Conservation (phyloP, 371 early-diverging fungal genomes). For the Lichtheimia ramosa region DNA sequence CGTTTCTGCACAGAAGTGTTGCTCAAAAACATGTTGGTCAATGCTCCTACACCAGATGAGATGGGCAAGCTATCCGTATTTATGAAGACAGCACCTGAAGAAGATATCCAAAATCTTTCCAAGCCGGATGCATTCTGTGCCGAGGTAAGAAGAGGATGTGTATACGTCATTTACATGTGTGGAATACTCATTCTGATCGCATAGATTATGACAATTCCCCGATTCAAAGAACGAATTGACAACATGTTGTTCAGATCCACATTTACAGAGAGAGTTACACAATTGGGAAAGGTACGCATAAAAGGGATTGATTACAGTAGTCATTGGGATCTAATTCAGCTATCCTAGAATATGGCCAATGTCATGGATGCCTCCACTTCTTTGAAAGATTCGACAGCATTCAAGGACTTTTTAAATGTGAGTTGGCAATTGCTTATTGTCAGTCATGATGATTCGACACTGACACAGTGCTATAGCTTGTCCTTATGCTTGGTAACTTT, state of each 20-base stretch:
- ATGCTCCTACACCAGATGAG: slow-evolving; percentile 77
- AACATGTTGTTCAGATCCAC: slow-evolving; percentile 73
- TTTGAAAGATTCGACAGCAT: slow-evolving; percentile 51
- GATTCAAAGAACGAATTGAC: slow-evolving; percentile 77
- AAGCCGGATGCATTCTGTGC: slow-evolving; percentile 85
- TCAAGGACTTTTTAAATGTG: slow-evolving; percentile 58
- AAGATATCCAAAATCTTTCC: slow-evolving; percentile 65
- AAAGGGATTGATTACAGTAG: neutral
- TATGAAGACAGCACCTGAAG: slow-evolving; percentile 57
- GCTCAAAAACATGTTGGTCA: slow-evolving; percentile 64
- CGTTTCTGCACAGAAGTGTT: slow-evolving; percentile 67
- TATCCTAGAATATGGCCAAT: slow-evolving; percentile 43
- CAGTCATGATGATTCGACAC: neutral
- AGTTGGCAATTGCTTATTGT: slow-evolving; percentile 7
- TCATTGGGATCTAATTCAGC: neutral
- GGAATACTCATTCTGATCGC: slow-evolving; percentile 3
- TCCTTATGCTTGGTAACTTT: slow-evolving; percentile 88
- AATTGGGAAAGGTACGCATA: slow-evolving; percentile 59
- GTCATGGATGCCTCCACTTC: slow-evolving; percentile 59
- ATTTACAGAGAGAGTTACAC: slow-evolving; percentile 72
- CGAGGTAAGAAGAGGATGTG: slow-evolving; percentile 54
- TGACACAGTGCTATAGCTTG: slow-evolving; percentile 52
- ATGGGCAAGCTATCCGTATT: slow-evolving; percentile 73
- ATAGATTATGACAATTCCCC: slow-evolving; percentile 77
- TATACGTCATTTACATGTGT: neutral